These are phyloP conservation scores for Curvularia lunata DNA, from an alignment of 2,329 filamentous ascomycete genomes.

Conservation along the genomic window DNA sequence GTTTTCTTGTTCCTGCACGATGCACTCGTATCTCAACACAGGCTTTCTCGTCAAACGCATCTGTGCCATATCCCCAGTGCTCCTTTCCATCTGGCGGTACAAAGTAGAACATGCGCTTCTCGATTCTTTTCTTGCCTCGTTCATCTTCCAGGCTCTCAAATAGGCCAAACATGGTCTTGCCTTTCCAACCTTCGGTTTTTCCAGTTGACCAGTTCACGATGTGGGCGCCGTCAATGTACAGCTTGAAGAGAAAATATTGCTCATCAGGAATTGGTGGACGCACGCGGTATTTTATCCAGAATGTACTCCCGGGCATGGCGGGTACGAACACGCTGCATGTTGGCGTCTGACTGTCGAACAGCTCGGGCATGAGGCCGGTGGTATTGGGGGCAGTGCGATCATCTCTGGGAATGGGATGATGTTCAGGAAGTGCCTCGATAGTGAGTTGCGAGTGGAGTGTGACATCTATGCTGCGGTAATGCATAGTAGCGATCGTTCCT, in stretches of 20 bases:
- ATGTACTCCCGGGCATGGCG: slow-evolving; percentile 46
- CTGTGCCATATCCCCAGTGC: slow-evolving; percentile 16
- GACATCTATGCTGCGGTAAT: slow-evolving; percentile 49
- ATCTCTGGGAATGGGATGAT: slow-evolving; percentile 30
- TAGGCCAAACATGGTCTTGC: slow-evolving; percentile 55
- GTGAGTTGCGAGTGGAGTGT: slow-evolving; percentile 53
- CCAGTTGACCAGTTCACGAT: slow-evolving; percentile 55
- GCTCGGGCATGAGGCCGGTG: slow-evolving; percentile 9
- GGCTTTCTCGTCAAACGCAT: slow-evolving; percentile 32
- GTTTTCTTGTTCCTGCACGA: slow-evolving; percentile 50
- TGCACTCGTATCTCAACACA: slow-evolving; percentile 53
- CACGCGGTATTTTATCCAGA: slow-evolving; percentile 54
- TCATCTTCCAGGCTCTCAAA: slow-evolving; percentile 44
- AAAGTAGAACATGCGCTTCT: slow-evolving; percentile 54
- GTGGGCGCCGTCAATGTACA: slow-evolving; percentile 50
- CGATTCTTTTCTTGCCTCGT: slow-evolving; percentile 40
- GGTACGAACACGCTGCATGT: slow-evolving; percentile 47
- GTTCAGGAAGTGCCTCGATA: slow-evolving; percentile 49
- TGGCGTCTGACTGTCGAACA: slow-evolving; percentile 33
- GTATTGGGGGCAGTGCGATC: slow-evolving; percentile 20
- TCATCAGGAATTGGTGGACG: slow-evolving; percentile 38
- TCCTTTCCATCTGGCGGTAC: slow-evolving; percentile 11
- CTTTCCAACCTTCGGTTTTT: slow-evolving; percentile 51
- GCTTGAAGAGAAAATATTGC: slow-evolving; percentile 55
- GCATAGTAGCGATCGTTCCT: slow-evolving; percentile 25